phyloP scores from a whole-genome alignment of 2,329 filamentous ascomycete genomes.

The Tothia fuscella region DNA sequence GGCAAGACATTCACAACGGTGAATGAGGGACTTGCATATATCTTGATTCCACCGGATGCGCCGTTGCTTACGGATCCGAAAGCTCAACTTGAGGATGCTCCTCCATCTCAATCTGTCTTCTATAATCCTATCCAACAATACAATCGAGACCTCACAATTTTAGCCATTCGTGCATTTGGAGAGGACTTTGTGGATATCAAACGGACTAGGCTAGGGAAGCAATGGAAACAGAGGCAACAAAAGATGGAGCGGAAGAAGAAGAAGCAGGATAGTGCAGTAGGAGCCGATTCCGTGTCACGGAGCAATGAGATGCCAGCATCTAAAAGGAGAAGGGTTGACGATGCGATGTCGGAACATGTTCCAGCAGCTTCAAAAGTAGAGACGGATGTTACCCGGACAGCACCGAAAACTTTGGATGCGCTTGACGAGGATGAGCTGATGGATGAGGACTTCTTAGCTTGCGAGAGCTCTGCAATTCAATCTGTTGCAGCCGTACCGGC shows the following conservation, averaged over 20 bases:
- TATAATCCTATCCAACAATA: slow-evolving; percentile 99
- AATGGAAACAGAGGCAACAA: slow-evolving; percentile 21
- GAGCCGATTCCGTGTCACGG: too few species aligned
- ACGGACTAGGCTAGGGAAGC: slow-evolving; percentile 23
- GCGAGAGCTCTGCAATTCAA: slow-evolving; percentile 1
- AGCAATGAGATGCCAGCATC: too few species aligned
- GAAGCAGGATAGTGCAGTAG: background rate
- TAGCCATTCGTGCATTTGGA: slow-evolving; percentile 83
- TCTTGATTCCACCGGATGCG: slow-evolving; percentile 47
- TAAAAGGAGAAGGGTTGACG: slow-evolving; percentile 11
- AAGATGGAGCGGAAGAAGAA: slow-evolving; percentile 17
- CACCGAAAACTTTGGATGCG: background rate
- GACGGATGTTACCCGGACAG: background rate
- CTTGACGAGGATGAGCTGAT: slow-evolving; percentile 2
- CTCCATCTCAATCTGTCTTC: slow-evolving; percentile 68
- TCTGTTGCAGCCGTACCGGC: background rate
- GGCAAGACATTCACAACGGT: slow-evolving; percentile 47
- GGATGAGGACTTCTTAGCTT: slow-evolving; percentile 11
- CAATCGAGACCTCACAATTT: slow-evolving; percentile 87
- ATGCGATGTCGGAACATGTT: slow-evolving; percentile 13
- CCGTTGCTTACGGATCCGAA: slow-evolving; percentile 37
- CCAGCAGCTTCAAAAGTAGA: too few species aligned
- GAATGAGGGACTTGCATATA: slow-evolving; percentile 55
- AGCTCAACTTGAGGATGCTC: slow-evolving; percentile 27
- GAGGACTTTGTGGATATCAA: slow-evolving; percentile 42